phyloP scores from a whole-genome alignment of 352 stramenopile genomes.

The Pythium guiyangense region DNA sequence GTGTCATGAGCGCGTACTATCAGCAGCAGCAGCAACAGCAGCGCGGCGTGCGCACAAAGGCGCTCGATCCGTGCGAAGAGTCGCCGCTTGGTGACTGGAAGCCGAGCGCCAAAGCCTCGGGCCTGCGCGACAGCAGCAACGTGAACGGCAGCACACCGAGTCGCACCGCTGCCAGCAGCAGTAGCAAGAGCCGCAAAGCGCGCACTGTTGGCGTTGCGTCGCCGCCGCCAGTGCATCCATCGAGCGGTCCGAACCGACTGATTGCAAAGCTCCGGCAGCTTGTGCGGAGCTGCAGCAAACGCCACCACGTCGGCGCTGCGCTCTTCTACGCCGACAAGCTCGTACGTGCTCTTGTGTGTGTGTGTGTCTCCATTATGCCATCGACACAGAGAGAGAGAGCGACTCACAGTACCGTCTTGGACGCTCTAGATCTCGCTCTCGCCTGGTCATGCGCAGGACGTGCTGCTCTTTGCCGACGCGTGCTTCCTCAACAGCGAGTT shows the following conservation, averaged over 20 bases:
- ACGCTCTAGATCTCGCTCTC: slow-evolving; percentile 54
- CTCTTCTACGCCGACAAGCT: slow-evolving; percentile 84
- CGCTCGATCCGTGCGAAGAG: slow-evolving; percentile 8
- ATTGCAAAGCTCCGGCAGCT: slow-evolving; percentile 33
- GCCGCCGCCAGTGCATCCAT: slow-evolving; percentile 1
- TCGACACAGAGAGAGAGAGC: no score
- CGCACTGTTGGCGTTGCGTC: not conserved
- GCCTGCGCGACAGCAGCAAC: slow-evolving; percentile 14
- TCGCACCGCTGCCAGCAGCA: no score
- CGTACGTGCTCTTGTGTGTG: slow-evolving; percentile 23
- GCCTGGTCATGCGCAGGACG: slow-evolving; percentile 31
- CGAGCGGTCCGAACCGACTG: slow-evolving; percentile 9
- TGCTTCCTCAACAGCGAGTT: slow-evolving; percentile 69
- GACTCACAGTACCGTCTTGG: no score
- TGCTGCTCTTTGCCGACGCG: slow-evolving; percentile 73
- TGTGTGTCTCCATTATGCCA: no score
- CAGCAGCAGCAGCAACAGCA: slow-evolving; percentile 1
- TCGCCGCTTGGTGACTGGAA: slow-evolving; percentile 10
- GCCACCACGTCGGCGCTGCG: slow-evolving; percentile 48
- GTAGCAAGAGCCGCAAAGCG: slow-evolving; percentile 1
- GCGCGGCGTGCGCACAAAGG: slow-evolving; percentile 6
- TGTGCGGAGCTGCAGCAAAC: slow-evolving; percentile 40
- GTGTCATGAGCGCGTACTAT: slow-evolving; percentile 7
- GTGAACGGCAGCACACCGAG: slow-evolving; percentile 17
- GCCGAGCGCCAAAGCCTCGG: slow-evolving; percentile 9